Percentiles rank a stretch among this genome's conserved stretches.
phyloP scores from a whole-genome alignment of 495 filamentous ascomycete species.

The Filosporella fistucella region DNA sequence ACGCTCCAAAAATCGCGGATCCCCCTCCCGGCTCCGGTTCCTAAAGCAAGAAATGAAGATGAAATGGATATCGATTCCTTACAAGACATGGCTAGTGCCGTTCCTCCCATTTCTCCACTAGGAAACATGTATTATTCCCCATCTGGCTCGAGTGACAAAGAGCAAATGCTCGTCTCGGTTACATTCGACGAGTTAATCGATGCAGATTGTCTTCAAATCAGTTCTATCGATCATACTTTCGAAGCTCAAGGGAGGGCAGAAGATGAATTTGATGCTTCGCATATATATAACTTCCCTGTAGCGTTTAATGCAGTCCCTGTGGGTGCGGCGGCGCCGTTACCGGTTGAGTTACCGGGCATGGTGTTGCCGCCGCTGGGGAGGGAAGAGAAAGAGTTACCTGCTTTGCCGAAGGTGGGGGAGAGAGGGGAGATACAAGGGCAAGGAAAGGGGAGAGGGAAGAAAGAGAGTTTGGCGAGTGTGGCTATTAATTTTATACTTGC shows the following conservation, averaged over 20 bases:
- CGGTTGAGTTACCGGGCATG: neutral
- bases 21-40: neutral
- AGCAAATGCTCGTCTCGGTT: too few species aligned
- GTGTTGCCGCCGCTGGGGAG: neutral
- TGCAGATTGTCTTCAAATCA: slow-evolving; percentile 13
- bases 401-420: neutral
- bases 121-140: too few species aligned
- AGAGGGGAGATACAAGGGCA: too few species aligned
- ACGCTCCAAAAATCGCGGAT: slow-evolving; percentile 8
- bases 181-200: slow-evolving; percentile 17
- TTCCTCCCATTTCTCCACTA: too few species aligned
- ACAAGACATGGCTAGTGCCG: too few species aligned
- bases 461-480: slow-evolving; percentile 30
- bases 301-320: neutral
- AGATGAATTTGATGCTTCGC: too few species aligned
- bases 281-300: too few species aligned
- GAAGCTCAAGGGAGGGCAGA: too few species aligned
- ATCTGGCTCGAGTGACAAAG: too few species aligned
- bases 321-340: neutral
- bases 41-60: too few species aligned
- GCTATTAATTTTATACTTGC: slow-evolving; percentile 48
- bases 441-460: neutral
- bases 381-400: neutral
- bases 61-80: too few species aligned
- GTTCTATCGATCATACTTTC: neutral